Base-by-base conservation (phyloP, 192 early-diverging fungal species). In the Coemansia sp. region DNA sequence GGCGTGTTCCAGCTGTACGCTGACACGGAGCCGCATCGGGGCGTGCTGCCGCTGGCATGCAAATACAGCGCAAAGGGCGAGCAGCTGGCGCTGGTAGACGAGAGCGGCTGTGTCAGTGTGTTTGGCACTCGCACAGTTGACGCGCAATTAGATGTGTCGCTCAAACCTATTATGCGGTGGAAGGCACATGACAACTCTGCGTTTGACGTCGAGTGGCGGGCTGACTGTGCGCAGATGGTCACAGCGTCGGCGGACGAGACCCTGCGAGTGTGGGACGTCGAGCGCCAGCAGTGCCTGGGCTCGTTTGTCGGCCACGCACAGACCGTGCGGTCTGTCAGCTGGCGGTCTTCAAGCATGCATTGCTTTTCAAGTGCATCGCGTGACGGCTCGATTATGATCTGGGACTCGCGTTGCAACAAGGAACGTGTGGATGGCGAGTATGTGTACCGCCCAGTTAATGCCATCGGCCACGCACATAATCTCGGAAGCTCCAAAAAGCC, bases 161-260 rank as follows among this genome's bases (percentile, higher is more conserved):
- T 74, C 64, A 40, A 36, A 44, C 70, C 71, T 6, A 19, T 58
- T 14, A 17, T 23, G 14, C 61, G 62, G 10, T 82, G 81, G 81
- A 60, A 75, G 31, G 90, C 87, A 0, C 93, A 97, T 50, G 68
- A 82, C 26, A 93, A 92, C 72, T 87, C 91, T 3, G 83, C 92
- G n/a, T 88, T 93, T 52, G 93, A 97, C 69, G 65, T 92, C 5
- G 81, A 83, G 25, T 97, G 92, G 93, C 85, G 86, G 25, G 63
- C 62, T 4, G 87, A 92, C 60, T 89, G 93, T 68, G 61, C 68
- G 14, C 75, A 71, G 49, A 58, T 91, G 47, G 88, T 88, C 9
- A 88, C 93, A 5, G 89, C 86, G 14, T 85, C 89, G 6, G 93
- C 89, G 20, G 94, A 97, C 71, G 84, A 88, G 51, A 86, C 83